Evolutionary conservation across 177 flowering plant species (phyloP).

Genomic region (Viscum album): DNA sequence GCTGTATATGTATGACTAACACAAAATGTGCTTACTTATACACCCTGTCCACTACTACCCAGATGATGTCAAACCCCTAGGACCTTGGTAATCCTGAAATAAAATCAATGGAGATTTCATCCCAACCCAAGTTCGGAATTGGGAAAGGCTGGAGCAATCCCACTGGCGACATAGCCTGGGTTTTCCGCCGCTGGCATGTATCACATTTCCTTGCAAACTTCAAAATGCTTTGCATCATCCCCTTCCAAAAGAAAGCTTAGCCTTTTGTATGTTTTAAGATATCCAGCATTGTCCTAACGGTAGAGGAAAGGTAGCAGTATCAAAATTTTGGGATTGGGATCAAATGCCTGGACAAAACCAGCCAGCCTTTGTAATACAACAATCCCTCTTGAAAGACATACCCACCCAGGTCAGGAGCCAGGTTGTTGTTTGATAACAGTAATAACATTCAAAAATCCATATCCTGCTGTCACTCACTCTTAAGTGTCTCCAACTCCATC

Average conservation of each 20-base stretch:
- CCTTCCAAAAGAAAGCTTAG: background rate
- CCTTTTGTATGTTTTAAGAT: background rate
- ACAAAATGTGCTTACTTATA: background rate
- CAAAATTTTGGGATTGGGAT: background rate
- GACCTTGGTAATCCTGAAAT: background rate
- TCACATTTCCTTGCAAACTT: background rate
- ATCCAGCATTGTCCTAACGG: background rate
- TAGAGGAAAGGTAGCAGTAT: background rate
- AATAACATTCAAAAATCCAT: too few relatives aligned
- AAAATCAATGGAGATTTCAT: background rate
- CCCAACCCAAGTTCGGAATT: background rate
- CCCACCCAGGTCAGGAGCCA: too few relatives aligned
- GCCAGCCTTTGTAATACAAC: too few relatives aligned
- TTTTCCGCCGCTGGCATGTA: background rate
- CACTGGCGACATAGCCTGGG: too few relatives aligned
- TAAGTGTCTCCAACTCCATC: too few relatives aligned
- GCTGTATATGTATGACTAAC: background rate
- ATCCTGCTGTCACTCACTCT: too few relatives aligned
- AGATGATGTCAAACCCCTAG: background rate
- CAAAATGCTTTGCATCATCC: background rate
- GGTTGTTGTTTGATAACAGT: too few relatives aligned
- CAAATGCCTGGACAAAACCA: too few relatives aligned
- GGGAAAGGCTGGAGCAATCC: slow-evolving; percentile 10
- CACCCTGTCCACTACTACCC: background rate
- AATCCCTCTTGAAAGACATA: too few relatives aligned